Evolutionary conservation across 2,329 filamentous ascomycete genomes (phyloP), one percentile per base, ranked within the genome.

Genomic region (Ceratocystis colombiana): DNA sequence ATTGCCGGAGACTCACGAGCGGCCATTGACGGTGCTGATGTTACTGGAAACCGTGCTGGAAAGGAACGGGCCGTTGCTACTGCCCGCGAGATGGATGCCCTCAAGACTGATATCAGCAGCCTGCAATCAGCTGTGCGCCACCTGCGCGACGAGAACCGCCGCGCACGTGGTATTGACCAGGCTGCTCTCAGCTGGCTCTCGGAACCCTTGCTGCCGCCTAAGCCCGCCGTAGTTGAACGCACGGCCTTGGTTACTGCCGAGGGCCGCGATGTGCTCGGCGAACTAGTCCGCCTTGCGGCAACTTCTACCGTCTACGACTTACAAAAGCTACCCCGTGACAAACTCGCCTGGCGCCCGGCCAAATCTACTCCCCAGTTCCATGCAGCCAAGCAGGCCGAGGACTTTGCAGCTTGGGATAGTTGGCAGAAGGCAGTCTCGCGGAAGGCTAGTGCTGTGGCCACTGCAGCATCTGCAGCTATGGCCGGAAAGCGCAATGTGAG

Each of bases 21-120:
- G 8, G 82, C 80, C 68, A 80, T 78, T n/a, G 80, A 82, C 65
- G 76, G 76, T 3, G 76, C 74, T n/a, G 76, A 73, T 44, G 75
- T 71, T 7, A 75, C 74, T 15, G 77, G 75, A 7, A 77, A 79
- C 55, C 83, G 82, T 74, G 80, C 82, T 10, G 82, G 84, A 25
- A 81, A 86, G 71, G 84, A 88, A 72, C 82, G 84, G 30, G 85
- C 87, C 33, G 86, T 88, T 61, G 84, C 86, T 3, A 88, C 85
- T 1, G 85, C 85, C 33, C 82, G 85, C 64, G 88, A 93, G 74
- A 86, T 91, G 76, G 87, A 91, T 70, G 78, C 79, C 8, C 82
- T 92, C 70, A 85, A 86, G 74, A 80, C 81, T 70, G 86, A 93
- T 68, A 85, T 91, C 71, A 80, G 79, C 66, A 79, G 79, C 70